phyloP scores from a whole-genome alignment of 2,329 filamentous ascomycete genomes.

The Trichoderma asperellum region DNA sequence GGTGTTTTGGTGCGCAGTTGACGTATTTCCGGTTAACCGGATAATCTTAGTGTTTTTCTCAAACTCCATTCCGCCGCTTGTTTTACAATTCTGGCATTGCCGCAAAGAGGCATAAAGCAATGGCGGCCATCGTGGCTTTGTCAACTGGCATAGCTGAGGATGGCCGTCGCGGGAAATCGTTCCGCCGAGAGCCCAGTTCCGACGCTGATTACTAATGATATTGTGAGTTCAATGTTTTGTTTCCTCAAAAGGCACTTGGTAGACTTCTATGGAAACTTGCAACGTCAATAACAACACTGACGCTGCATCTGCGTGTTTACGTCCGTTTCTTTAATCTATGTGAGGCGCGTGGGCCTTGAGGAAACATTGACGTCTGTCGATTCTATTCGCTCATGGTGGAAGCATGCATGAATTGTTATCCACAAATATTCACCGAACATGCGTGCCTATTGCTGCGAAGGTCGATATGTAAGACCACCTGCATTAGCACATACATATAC shows the following conservation, averaged over 20 bases:
- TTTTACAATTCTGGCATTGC: background rate
- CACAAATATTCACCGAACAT: background rate
- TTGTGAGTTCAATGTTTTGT: background rate
- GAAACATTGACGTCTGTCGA: background rate
- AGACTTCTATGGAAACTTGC: background rate
- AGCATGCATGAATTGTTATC: constrained; percentile 11
- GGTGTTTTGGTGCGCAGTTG: background rate
- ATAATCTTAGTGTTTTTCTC: constrained; percentile 3
- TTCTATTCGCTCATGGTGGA: constrained; percentile 8
- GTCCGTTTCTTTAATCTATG: constrained; percentile 4
- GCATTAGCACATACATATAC: constrained; percentile 16
- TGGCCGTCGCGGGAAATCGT: background rate
- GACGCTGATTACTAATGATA: background rate
- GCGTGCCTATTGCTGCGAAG: background rate
- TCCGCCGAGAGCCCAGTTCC: background rate
- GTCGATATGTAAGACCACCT: constrained; percentile 16
- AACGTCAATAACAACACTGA: background rate
- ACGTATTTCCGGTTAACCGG: constrained; percentile 1
- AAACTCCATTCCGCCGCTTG: background rate
- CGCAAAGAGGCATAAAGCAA: constrained; percentile 2
- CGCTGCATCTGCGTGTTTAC: constrained; percentile 1
- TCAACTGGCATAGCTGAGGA: background rate
- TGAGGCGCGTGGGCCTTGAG: constrained; percentile 14
- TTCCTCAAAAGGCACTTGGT: too few species aligned
- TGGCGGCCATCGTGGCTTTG: background rate